A percentile compares a stretch with the other conserved stretches of the same genome.
phyloP scores from a whole-genome alignment of 148 eudicot genomes.

The Arctostaphylos glauca region DNA sequence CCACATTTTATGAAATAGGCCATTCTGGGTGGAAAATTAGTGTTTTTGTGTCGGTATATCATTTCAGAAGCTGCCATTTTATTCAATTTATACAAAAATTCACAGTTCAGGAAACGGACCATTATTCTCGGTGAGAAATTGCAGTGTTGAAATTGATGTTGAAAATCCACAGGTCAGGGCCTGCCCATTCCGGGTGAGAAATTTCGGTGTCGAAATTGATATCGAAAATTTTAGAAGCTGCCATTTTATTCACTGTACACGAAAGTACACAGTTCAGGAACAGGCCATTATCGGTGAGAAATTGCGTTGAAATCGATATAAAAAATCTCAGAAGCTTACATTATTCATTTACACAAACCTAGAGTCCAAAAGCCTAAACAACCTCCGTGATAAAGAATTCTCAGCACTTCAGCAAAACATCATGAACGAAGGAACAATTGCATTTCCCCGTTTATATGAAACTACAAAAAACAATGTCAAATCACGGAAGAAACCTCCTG shows the following conservation, averaged over 20 bases:
- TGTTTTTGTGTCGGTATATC: not conserved
- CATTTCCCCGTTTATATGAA: slow-evolving; percentile 2
- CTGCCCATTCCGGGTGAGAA: too few species aligned
- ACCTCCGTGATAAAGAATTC: not conserved
- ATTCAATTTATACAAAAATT: not conserved
- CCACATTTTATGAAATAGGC: not conserved
- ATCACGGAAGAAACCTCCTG: not conserved
- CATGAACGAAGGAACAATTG: not conserved
- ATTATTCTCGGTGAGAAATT: not conserved
- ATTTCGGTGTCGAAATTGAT: too few species aligned
- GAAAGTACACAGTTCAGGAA: not conserved
- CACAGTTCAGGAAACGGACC: not conserved
- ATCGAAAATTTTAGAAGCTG: not conserved
- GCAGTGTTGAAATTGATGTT: not conserved
- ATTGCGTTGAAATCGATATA: not conserved
- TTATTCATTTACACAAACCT: slow-evolving; percentile 1
- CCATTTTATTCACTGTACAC: not conserved
- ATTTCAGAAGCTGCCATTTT: not conserved
- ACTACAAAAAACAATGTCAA: not conserved
- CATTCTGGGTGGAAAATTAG: not conserved
- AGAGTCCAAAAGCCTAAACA: not conserved
- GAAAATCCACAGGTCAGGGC: not conserved
- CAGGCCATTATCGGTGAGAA: not conserved
- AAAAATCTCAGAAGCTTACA: not conserved
- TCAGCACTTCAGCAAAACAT: not conserved